Conservation (phyloP, 2,329 filamentous ascomycete species). For the Boeremia exigua region DNA sequence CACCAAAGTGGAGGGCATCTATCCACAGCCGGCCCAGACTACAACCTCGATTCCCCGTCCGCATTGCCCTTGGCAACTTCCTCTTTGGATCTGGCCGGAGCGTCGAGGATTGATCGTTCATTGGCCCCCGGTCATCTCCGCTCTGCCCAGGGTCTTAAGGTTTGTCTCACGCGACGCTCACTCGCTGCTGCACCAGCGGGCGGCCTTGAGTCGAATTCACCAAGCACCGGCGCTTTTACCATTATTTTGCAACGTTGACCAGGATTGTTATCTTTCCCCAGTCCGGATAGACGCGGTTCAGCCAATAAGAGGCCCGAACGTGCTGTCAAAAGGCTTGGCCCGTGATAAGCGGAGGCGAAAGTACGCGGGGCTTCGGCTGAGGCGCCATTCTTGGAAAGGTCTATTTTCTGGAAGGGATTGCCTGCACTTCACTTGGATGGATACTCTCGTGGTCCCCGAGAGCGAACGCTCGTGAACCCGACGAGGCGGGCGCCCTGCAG, state of each 20-base stretch:
- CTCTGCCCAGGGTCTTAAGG: constrained; percentile 23
- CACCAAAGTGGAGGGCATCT: constrained; percentile 32
- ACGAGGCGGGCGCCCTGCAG: constrained; percentile 1
- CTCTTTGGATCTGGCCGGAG: constrained; percentile 38
- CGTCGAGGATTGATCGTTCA: constrained; percentile 19
- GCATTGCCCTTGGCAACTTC: constrained; percentile 43
- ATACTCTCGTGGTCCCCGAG: constrained; percentile 22
- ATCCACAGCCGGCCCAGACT: constrained; percentile 38
- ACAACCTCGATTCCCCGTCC: constrained; percentile 28
- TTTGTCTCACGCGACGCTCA: constrained; percentile 24
- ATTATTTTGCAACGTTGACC: constrained; percentile 30
- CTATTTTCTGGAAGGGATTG: constrained; percentile 38
- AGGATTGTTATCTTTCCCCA: constrained; percentile 42
- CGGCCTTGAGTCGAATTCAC: constrained; percentile 24
- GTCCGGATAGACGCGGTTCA: constrained; percentile 24
- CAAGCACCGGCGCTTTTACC: constrained; percentile 26
- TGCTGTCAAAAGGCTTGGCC: constrained; percentile 22
- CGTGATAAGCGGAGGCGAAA: constrained; percentile 48
- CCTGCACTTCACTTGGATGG: constrained; percentile 27
- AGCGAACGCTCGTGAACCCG: constrained; percentile 3
- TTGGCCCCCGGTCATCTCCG: constrained; percentile 45
- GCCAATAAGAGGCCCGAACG: constrained; percentile 29
- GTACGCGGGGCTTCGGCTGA: constrained; percentile 44
- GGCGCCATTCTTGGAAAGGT: constrained; percentile 35
- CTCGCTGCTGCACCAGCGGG: constrained; percentile 25